phyloP scores from a whole-genome alignment of 345 rosid genomes.

The Salix suchowensis region DNA sequence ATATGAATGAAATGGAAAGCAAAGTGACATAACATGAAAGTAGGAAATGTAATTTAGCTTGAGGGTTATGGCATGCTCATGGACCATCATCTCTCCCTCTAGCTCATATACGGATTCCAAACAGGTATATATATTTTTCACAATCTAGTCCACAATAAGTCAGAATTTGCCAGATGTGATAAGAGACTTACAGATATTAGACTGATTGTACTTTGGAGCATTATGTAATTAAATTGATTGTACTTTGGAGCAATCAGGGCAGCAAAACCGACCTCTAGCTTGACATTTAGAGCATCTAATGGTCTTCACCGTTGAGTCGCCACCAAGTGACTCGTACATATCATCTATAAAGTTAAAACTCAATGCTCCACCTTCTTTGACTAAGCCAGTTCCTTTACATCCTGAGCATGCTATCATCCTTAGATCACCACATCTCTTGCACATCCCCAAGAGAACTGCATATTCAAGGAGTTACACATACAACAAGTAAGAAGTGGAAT shows the following conservation, averaged over 20 bases:
- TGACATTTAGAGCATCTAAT: constrained; percentile 49
- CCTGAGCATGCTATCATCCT: constrained; percentile 67
- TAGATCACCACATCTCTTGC: constrained; percentile 77
- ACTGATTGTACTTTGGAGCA: not conserved
- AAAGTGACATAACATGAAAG: not conserved
- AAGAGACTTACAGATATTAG: not conserved
- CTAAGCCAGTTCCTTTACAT: constrained; percentile 69
- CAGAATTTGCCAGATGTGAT: not conserved
- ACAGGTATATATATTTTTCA: not conserved
- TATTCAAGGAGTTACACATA: not conserved
- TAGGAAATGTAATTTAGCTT: not conserved
- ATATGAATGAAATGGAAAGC: not conserved
- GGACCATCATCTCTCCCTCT: not conserved
- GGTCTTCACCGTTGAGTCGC: constrained; percentile 27
- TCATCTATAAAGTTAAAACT: constrained; percentile 44
- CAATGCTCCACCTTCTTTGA: constrained; percentile 50
- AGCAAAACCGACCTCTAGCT: constrained; percentile 68
- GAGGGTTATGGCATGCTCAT: not conserved
- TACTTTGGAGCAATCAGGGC: constrained; percentile 58
- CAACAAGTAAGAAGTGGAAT: not conserved
- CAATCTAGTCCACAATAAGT: not conserved
- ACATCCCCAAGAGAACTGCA: constrained; percentile 84
- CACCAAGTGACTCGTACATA: constrained; percentile 34
- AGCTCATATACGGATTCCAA: not conserved
- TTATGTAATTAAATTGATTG: not conserved